Conservation (phyloP, 2,329 filamentous ascomycete genomes). For the Sporothrix protearum region DNA sequence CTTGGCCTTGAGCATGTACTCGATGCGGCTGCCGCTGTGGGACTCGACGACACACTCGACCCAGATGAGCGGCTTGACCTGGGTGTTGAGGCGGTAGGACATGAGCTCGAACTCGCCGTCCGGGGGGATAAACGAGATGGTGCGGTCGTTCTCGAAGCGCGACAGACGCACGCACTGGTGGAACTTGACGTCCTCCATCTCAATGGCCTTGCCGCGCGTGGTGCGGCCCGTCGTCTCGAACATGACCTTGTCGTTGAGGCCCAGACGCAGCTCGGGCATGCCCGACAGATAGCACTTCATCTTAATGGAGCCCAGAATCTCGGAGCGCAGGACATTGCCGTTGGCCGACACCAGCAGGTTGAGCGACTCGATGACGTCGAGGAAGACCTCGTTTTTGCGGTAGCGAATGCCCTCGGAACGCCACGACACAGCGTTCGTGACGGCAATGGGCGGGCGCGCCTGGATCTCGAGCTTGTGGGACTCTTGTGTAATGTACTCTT, state of each 20-base stretch:
- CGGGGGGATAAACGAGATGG: conserved; percentile 97
- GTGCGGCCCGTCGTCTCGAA: conserved; percentile 95
- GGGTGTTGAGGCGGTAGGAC: conserved; percentile 97
- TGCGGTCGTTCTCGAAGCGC: conserved; percentile 96
- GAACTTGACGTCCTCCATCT: conserved; percentile 99
- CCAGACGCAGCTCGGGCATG: conserved; percentile 92
- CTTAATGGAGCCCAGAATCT: conserved; percentile 95
- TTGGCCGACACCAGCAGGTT: conserved; percentile 93
- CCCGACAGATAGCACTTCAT: conserved; percentile 99
- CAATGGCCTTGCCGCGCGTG: conserved; percentile 91
- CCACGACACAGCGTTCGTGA: conserved; percentile 98
- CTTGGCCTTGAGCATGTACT: conserved; percentile 98
- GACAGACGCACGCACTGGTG: conserved; percentile 96
- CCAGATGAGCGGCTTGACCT: conserved; percentile 98
- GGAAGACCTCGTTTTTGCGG: conserved; percentile 98
- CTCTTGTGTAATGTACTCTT: conserved; percentile 99
- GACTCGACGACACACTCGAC: conserved; percentile 97
- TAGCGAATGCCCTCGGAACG: conserved; percentile 96
- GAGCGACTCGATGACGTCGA: conserved; percentile 93
- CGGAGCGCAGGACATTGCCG: conserved; percentile 90
- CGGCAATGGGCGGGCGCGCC: conserved; percentile 91
- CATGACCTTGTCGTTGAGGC: conserved; percentile 99
- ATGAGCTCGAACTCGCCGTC: conserved; percentile 99
- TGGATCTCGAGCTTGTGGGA: conserved; percentile 98
- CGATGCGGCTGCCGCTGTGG: conserved; percentile 90